Evolutionary conservation across 1,284 basidiomycete species (phyloP).

Genomic region (Mixia osmundae): DNA sequence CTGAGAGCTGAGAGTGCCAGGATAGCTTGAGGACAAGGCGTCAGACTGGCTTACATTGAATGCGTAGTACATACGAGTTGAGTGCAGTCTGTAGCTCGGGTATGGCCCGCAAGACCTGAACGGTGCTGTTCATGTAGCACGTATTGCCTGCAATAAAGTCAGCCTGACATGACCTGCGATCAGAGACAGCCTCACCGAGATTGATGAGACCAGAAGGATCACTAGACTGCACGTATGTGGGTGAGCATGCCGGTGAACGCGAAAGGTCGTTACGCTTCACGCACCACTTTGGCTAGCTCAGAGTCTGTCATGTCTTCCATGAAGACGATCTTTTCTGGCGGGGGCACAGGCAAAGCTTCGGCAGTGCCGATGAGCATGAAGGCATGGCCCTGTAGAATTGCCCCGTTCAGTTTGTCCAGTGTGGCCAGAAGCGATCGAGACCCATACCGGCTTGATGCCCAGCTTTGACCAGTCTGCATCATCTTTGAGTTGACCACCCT

Average conservation of each 20-base stretch:
- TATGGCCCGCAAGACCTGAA: slow-evolving; percentile 74
- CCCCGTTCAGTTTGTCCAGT: neutral
- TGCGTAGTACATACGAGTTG: slow-evolving; percentile 26
- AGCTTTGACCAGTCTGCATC: slow-evolving; percentile 65
- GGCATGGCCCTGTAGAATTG: slow-evolving; percentile 14
- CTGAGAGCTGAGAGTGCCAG: slow-evolving; percentile 4
- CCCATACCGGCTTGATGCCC: slow-evolving; percentile 41
- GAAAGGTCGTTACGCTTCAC: slow-evolving; percentile 14
- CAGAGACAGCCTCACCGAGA: slow-evolving; percentile 8
- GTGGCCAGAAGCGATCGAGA: neutral
- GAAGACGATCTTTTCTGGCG: slow-evolving; percentile 52
- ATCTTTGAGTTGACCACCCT: slow-evolving; percentile 79
- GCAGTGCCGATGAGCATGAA: slow-evolving; percentile 63
- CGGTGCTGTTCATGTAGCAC: slow-evolving; percentile 86
- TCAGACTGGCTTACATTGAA: slow-evolving; percentile 5
- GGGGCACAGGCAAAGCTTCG: slow-evolving; percentile 70
- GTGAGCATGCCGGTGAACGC: neutral
- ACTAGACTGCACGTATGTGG: slow-evolving; percentile 7
- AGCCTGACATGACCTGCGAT: neutral
- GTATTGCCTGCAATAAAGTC: slow-evolving; percentile 2
- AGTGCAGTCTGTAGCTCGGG: slow-evolving; percentile 62
- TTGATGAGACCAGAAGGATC: slow-evolving; percentile 36
- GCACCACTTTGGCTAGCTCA: slow-evolving; percentile 51
- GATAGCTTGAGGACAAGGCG: slow-evolving; percentile 3
- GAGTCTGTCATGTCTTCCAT: slow-evolving; percentile 60